phyloP scores from a whole-genome alignment of 768 basidiomycete species.

The Amanita exitialis region DNA sequence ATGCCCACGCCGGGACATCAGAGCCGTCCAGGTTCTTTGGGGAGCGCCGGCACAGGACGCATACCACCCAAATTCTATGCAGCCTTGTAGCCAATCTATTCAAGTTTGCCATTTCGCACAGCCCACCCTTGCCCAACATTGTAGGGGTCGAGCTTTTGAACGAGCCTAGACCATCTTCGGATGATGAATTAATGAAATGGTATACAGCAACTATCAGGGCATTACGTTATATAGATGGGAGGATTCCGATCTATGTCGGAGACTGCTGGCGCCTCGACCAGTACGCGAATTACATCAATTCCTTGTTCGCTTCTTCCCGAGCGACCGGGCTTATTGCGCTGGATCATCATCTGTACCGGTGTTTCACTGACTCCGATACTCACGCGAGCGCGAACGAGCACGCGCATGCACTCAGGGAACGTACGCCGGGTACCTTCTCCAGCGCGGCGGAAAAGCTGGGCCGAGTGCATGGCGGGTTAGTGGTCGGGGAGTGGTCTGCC shows the following conservation, averaged over 20 bases:
- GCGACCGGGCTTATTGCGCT: conserved; percentile 38
- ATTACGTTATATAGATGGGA: conserved; percentile 38
- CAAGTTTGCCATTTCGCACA: conserved; percentile 15
- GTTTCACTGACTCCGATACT: conserved; percentile 57
- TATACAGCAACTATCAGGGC: conserved; percentile 47
- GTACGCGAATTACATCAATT: conserved; percentile 45
- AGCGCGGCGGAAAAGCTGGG: conserved; percentile 23
- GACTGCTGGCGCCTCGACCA: conserved; percentile 69
- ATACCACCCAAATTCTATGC: conserved; percentile 38
- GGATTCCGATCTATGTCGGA: conserved; percentile 60
- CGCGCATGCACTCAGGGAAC: conserved; percentile 28
- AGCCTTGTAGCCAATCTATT: conserved; percentile 25
- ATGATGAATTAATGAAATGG: conserved; percentile 48
- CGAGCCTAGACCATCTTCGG: conserved; percentile 42
- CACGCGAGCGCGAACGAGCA: conserved; percentile 44
- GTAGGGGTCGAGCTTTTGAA: conserved; percentile 55
- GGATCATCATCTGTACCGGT: conserved; percentile 81
- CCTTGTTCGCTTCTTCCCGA: not conserved
- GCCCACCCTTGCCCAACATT: conserved; percentile 35
- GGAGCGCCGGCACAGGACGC: conserved; percentile 29
- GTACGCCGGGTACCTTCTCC: conserved; percentile 28
- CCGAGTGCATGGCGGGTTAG: conserved; percentile 28
- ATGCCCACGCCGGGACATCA: conserved; percentile 58
- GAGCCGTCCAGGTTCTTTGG: conserved; percentile 40
- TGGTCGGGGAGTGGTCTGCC: conserved; percentile 77